phyloP scores from a whole-genome alignment of 495 filamentous ascomycete species.

The Aspergillus panamensis region DNA sequence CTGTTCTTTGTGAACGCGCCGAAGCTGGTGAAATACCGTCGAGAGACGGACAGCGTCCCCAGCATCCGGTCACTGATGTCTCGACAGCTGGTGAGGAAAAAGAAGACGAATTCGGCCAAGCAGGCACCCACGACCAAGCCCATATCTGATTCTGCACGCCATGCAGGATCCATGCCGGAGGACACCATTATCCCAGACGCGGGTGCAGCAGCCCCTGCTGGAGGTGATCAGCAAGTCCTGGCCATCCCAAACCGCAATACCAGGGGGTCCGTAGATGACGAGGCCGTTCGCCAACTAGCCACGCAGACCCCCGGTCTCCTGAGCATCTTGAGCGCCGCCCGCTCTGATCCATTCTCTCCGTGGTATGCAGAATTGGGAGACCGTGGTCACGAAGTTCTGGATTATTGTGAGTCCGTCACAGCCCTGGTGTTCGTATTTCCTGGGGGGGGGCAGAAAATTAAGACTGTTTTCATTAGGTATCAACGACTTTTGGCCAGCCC shows the following conservation, averaged over 20 bases:
- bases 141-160: not conserved
- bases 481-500: conserved; percentile 1
- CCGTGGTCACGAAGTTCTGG: not conserved
- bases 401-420: conserved; percentile 1
- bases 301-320: no score
- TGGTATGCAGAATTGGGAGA: conserved; percentile 1
- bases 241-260: not conserved
- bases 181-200: not conserved
- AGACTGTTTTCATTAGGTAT: not conserved
- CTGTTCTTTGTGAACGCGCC: conserved; percentile 2
- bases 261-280: not conserved
- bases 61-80: not conserved
- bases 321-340: not conserved
- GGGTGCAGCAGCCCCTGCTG: not conserved
- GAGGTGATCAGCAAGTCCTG: no score
- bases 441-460: not conserved
- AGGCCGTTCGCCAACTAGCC: no score
- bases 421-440: not conserved
- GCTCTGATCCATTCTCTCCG: not conserved
- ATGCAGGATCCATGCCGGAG: not conserved
- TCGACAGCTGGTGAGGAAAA: not conserved
- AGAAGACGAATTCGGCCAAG: not conserved
- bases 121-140: not conserved
- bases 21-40: not conserved
- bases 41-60: not conserved